Base-by-base conservation (phyloP, 2,329 filamentous ascomycete species). In the Hymenoscyphus occultus region DNA sequence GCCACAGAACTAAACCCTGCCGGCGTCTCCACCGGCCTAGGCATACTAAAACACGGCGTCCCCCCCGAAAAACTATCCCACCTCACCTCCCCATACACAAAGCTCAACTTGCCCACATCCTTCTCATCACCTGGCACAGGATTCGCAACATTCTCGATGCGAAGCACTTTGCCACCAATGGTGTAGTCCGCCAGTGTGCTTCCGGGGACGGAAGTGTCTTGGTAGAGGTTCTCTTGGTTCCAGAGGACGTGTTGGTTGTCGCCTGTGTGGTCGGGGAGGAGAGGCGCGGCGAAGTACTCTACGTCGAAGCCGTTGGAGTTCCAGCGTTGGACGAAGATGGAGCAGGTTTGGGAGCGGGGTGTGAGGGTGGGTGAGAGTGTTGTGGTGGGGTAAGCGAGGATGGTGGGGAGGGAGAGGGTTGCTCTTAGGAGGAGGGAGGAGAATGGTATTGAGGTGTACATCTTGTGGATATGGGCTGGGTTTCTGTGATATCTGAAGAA, bases 251-350 rank as follows among this genome's bases (percentile, higher is more conserved):
- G 40, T 22, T 59, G 35, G 51, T 65, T 59, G 22, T 60, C 32
- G 22, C 40, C 60, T n/a, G 1, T 22, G 40, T 60, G 60, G 35
- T 60, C 56, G 12, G 56, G 19, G 9, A 56, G 31, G 9, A 62
- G 64, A n/a, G 56, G 39, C 4, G 56, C 57, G 19, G 31, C 48
- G 39, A 59, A 65, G 57, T 65, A 65, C 10, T 40, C 60, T 28
- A 65, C 40, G 28, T 69, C 68, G 51, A 69, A 68, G 28, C 57
- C 56, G 57, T 64, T 67, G 28, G 51, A 22, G 12, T 58, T 60
- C 68, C 68, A 69, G 9, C 68, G 63, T 35, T 70, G 64, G 39
- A 67, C 51, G 40, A 51, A 63, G 58, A 69, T 56, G 9, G 64
- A 58, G 40, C 67, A 69, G 31, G 51, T 22, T 28, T 69, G 65